Conservation (phyloP, 176 grass and related monocot species). For the Rhynchospora breviuscula region DNA sequence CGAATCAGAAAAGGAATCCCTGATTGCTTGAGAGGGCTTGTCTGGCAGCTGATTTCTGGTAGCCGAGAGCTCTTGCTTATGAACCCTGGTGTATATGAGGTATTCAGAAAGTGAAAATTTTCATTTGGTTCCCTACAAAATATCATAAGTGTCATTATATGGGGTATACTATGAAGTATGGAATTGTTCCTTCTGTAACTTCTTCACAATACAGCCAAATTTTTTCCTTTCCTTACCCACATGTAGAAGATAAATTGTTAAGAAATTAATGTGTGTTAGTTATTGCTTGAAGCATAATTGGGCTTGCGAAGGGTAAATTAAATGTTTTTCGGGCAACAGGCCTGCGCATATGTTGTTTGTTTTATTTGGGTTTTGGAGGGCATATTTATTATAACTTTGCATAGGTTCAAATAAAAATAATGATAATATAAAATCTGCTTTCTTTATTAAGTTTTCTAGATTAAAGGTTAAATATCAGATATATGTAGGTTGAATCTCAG, state of each 20-base stretch:
- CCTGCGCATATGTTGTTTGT: not conserved
- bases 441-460: not conserved
- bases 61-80: conserved; percentile 84
- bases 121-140: conserved; percentile 6
- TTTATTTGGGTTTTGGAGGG: not conserved
- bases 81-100: conserved; percentile 95
- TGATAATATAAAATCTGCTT: not conserved
- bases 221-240: not conserved
- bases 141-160: not conserved
- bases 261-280: not conserved
- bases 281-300: not conserved
- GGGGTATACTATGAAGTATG: not conserved
- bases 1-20: conserved; percentile 94
- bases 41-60: conserved; percentile 98
- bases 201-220: not conserved
- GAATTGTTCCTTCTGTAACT: not conserved
- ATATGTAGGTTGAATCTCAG: not conserved
- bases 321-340: not conserved
- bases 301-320: not conserved
- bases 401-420: not conserved
- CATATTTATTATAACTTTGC: not conserved
- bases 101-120: conserved; percentile 18
- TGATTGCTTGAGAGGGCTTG: conserved; percentile 90
- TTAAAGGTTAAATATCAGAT: not conserved
- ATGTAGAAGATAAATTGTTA: not conserved